Conservation (phyloP, 768 basidiomycete genomes). For the Suillus spraguei region DNA sequence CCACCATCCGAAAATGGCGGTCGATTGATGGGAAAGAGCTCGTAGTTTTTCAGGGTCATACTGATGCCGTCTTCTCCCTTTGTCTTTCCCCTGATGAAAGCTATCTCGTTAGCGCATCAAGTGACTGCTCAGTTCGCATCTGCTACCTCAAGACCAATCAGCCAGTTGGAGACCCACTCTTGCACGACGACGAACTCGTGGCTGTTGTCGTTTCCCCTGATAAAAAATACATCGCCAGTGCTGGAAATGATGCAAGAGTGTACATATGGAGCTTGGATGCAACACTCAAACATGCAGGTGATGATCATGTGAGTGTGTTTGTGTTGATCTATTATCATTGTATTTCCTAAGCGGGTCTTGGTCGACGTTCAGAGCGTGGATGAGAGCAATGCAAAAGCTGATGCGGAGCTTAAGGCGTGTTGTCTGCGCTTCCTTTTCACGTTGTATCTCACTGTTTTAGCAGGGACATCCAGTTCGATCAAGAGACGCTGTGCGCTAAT, state of each 20-base stretch:
- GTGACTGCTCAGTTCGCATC: not conserved
- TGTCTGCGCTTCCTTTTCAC: not conserved
- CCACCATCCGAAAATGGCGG: not conserved
- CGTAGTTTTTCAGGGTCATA: not conserved
- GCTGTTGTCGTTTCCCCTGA: too few relatives aligned
- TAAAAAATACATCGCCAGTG: too few relatives aligned
- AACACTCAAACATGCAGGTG: not conserved
- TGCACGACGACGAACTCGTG: too few relatives aligned
- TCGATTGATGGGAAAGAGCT: not conserved
- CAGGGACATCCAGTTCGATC: not conserved
- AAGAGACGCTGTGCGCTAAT: not conserved
- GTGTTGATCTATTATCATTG: not conserved
- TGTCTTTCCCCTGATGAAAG: slow-evolving; percentile 1
- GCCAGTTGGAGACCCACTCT: not conserved
- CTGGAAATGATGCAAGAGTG: too few relatives aligned
- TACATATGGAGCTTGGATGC: not conserved
- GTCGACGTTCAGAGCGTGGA: not conserved
- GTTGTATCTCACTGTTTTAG: not conserved
- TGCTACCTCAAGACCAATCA: not conserved
- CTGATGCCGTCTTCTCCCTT: not conserved
- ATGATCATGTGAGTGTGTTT: not conserved
- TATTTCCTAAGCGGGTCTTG: not conserved
- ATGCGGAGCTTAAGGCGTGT: not conserved
- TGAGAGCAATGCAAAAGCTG: not conserved
- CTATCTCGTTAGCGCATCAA: not conserved